Evolutionary conservation across 805 yeast genomes (phyloP), one percentile per base, ranked within the genome.

Genomic region (Candida piceae): DNA sequence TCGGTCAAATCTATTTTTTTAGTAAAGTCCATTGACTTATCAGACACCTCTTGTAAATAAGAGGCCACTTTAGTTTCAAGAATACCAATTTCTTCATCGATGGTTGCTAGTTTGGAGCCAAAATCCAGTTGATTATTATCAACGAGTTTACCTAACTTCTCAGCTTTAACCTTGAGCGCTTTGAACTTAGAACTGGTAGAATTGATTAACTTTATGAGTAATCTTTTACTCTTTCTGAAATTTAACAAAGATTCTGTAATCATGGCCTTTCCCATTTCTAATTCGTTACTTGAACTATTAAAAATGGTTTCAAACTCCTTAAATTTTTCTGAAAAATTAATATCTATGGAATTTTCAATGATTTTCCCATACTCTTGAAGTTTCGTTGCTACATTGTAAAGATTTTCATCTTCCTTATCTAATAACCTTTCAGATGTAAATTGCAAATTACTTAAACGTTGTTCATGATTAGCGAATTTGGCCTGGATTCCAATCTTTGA

Each of bases 341-440:
- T 16, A 6, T 40, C 35, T 15, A 50, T 28, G 15, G 34, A 33
- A 4, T 19, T 24, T 17, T 36, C 27, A 13, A 48, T 26, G 3
- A 26, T 28, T 7, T 31, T 38, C 5, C 40, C 41, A 21, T 46
- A 47, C 34, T 32, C 40, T 2, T 28, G 36, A 13, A 39, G 35
- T 27, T 25, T 42, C 29, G 26, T 24, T 4, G 38, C 36, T 17
- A 34, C 29, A 17, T 38, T 36, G 19, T 19, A 31, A 18, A 46
- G 42, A 7, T 45, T 30, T 11, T 48, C 53, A 12, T 46, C 48
- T 17, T 49, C 53, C n/a, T 41, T 37, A 13, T 42, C 41, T 13
- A 46, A 31, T 13, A 48, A 32, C 13, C 46, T 33, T 22, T 38
- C 47, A 11, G 47, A 44, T 1, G 49, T 35, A 25, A 41, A 42